These are phyloP conservation scores for Linderina pennispora DNA, from an alignment of 192 early-diverging fungal species.

Conservation along the genomic window DNA sequence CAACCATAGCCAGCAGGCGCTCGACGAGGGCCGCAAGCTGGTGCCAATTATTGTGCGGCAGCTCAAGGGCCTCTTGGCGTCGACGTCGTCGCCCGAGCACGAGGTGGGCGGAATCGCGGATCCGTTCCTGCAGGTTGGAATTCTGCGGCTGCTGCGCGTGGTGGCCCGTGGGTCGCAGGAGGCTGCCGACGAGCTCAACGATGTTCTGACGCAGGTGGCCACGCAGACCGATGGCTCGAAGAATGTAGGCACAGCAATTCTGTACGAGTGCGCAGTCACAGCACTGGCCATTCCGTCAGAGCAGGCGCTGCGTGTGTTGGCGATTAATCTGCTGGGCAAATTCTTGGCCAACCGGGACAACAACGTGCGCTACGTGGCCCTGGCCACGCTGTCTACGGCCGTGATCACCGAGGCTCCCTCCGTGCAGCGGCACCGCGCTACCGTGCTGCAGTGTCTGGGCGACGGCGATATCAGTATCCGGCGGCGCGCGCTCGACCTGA, in stretches of 20 bases:
- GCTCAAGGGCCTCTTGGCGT: conserved; percentile 79
- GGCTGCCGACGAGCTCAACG: conserved; percentile 90
- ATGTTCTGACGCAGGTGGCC: conserved; percentile 94
- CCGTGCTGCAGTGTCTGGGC: conserved; percentile 90
- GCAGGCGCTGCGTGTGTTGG: conserved; percentile 83
- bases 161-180: conserved; percentile 76
- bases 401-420: conserved; percentile 85
- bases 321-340: conserved; percentile 96
- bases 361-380: conserved; percentile 98
- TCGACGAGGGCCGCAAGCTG: conserved; percentile 66
- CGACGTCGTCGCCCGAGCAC: conserved; percentile 89
- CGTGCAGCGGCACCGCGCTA: conserved; percentile 95
- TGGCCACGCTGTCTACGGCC: conserved; percentile 92
- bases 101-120: conserved; percentile 96
- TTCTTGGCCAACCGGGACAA: conserved; percentile 94
- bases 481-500: conserved; percentile 89
- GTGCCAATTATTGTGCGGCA: conserved; percentile 84
- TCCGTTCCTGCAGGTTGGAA: conserved; percentile 95
- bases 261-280: conserved; percentile 96
- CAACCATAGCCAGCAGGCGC: conserved; percentile 57
- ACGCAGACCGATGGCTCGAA: conserved; percentile 91
- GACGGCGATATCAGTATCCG: conserved; percentile 97
- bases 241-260: conserved; percentile 96
- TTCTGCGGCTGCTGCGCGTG: conserved; percentile 82
- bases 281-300: conserved; percentile 95